phyloP scores from a whole-genome alignment of 2,329 filamentous ascomycete genomes.

The Aspergillus sclerotialis region DNA sequence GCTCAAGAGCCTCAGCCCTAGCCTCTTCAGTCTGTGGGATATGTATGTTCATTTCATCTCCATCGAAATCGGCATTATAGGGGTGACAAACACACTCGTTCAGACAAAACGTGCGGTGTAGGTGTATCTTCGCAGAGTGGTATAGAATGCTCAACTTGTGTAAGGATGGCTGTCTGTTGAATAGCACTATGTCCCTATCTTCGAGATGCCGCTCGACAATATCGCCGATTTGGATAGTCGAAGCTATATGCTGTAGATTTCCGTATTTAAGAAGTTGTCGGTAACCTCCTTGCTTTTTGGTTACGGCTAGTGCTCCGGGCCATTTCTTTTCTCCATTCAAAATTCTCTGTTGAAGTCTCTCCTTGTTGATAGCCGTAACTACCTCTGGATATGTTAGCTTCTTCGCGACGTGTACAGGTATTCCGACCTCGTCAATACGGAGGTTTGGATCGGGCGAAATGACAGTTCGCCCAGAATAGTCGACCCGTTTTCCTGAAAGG shows the following conservation, averaged over 20 bases:
- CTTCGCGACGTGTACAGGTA: slow-evolving; percentile 85
- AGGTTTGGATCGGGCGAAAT: slow-evolving; percentile 96
- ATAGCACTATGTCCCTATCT: slow-evolving; percentile 91
- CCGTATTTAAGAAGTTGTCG: slow-evolving; percentile 71
- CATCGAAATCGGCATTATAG: slow-evolving; percentile 98
- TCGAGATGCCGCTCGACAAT: slow-evolving; percentile 90
- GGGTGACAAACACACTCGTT: slow-evolving; percentile 98
- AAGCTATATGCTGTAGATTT: slow-evolving; percentile 63
- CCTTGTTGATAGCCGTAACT: slow-evolving; percentile 76
- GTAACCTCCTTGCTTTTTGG: slow-evolving; percentile 63
- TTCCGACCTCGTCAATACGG: slow-evolving; percentile 85
- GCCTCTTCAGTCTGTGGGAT: slow-evolving; percentile 97
- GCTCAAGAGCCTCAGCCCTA: slow-evolving; percentile 83
- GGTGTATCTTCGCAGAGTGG: slow-evolving; percentile 86
- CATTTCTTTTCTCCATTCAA: slow-evolving; percentile 69
- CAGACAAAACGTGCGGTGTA: slow-evolving; percentile 90
- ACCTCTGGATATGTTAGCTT: slow-evolving; percentile 93
- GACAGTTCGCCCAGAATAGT: slow-evolving; percentile 95
- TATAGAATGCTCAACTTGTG: slow-evolving; percentile 99
- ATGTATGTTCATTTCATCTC: slow-evolving; percentile 98
- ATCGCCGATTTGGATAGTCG: slow-evolving; percentile 72
- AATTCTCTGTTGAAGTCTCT: slow-evolving; percentile 69
- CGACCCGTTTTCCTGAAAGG: slow-evolving; percentile 93
- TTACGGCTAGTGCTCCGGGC: slow-evolving; percentile 79
- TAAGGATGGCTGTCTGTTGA: slow-evolving; percentile 94